Percentiles rank a stretch among this genome's conserved stretches.
phyloP scores from a whole-genome alignment of 345 rosid species.

The Murraya paniculata region DNA sequence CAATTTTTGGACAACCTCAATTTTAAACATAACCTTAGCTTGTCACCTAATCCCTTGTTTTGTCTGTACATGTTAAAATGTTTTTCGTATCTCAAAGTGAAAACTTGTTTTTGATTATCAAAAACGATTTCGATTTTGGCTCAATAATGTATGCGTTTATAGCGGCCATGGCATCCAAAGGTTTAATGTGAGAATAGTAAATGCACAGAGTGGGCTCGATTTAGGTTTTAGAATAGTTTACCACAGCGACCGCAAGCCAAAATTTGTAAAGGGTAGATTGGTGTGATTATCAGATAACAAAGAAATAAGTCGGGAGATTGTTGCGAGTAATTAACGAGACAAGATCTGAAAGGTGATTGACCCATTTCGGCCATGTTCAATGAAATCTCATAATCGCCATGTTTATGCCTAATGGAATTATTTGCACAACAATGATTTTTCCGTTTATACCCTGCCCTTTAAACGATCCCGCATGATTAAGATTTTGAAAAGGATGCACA shows the following conservation, averaged over 20 bases:
- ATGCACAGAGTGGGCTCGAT: not conserved
- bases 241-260: not conserved
- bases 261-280: not conserved
- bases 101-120: too few species aligned
- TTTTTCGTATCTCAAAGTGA: too few species aligned
- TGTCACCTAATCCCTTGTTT: too few species aligned
- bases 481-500: not conserved
- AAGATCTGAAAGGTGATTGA: not conserved
- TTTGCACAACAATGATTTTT: not conserved
- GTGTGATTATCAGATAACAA: not conserved
- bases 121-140: too few species aligned
- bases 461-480: not conserved
- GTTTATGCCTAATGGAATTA: not conserved
- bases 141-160: too few species aligned
- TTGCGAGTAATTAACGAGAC: not conserved
- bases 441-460: not conserved
- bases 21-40: too few species aligned
- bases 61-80: too few species aligned
- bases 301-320: not conserved
- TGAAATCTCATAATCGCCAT: not conserved
- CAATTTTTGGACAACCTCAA: too few species aligned
- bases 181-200: too few species aligned
- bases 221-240: not conserved
- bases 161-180: too few species aligned
- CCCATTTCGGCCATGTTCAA: constrained; percentile 5